These are phyloP conservation scores for Avena insularis DNA, from an alignment of 176 grass and related monocot species.

Conservation along the genomic window DNA sequence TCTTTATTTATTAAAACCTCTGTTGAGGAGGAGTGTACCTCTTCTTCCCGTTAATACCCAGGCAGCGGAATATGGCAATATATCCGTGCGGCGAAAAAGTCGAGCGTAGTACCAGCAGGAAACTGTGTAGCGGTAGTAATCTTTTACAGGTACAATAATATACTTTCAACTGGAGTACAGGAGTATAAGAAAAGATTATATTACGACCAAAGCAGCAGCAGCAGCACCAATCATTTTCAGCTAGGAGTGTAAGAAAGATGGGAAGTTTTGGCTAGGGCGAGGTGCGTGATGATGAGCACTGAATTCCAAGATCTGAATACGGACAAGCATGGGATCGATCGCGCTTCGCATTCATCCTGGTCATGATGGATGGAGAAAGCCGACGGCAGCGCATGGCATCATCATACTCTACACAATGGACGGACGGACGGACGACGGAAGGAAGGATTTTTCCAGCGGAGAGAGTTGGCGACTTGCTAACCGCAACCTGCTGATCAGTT, in stretches of 20 bases:
- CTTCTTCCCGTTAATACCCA: background rate
- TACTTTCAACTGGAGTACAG: too few species aligned
- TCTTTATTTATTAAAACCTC: background rate
- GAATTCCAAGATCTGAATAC: conserved; percentile 12
- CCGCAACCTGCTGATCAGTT: background rate
- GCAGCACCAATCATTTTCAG: background rate
- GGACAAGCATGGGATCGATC: conserved; percentile 8
- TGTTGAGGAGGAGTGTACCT: background rate
- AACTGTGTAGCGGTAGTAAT: background rate
- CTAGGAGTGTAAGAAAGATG: background rate
- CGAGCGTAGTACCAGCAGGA: background rate
- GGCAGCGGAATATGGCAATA: background rate
- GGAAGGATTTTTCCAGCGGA: background rate
- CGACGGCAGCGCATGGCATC: background rate
- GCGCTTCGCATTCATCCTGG: background rate
- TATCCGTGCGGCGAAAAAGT: background rate
- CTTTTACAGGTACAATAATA: background rate
- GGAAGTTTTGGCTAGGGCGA: too few species aligned
- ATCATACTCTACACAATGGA: background rate
- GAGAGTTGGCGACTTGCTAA: conserved; percentile 24
- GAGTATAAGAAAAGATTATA: too few species aligned
- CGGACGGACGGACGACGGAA: background rate
- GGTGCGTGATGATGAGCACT: background rate
- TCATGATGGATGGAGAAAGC: background rate
- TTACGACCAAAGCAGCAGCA: background rate